A percentile compares a stretch with the other conserved stretches of the same genome.
Evolutionary conservation across 2,329 filamentous ascomycete genomes (phyloP).

Genomic region (Davidsoniella virescens): DNA sequence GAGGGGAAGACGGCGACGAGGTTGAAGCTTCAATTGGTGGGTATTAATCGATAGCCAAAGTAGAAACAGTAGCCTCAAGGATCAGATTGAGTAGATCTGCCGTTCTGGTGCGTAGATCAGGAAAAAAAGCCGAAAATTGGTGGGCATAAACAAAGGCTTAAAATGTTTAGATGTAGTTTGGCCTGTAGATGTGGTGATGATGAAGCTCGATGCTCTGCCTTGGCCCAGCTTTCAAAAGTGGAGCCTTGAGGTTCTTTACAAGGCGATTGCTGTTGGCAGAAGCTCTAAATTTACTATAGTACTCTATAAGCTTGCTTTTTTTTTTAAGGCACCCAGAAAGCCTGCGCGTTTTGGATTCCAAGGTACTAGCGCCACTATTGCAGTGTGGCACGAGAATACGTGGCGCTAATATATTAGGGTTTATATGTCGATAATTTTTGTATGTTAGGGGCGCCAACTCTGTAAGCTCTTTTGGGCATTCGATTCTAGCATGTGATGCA

Average conservation of each 20-base stretch:
- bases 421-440: too few relatives aligned
- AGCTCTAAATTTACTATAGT: too few relatives aligned
- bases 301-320: too few relatives aligned
- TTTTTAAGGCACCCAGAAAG: slow-evolving; percentile 3
- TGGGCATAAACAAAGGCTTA: background rate
- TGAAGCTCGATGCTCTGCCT: slow-evolving; percentile 14
- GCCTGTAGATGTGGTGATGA: slow-evolving; percentile 6
- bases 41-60: background rate
- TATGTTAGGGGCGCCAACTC: too few relatives aligned
- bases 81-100: background rate
- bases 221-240: slow-evolving; percentile 4
- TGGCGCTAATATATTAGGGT: too few relatives aligned
- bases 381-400: background rate
- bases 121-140: background rate
- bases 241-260: too few relatives aligned
- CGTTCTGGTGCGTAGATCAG: background rate
- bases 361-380: too few relatives aligned
- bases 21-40: too few relatives aligned
- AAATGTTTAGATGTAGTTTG: background rate
- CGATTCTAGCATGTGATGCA: too few relatives aligned
- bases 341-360: background rate
- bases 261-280: too few relatives aligned
- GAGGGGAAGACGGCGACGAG: too few relatives aligned
- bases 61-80: background rate
- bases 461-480: too few relatives aligned